phyloP scores from a whole-genome alignment of 169 alveolate genomes.

The Cytauxzoon felis region DNA sequence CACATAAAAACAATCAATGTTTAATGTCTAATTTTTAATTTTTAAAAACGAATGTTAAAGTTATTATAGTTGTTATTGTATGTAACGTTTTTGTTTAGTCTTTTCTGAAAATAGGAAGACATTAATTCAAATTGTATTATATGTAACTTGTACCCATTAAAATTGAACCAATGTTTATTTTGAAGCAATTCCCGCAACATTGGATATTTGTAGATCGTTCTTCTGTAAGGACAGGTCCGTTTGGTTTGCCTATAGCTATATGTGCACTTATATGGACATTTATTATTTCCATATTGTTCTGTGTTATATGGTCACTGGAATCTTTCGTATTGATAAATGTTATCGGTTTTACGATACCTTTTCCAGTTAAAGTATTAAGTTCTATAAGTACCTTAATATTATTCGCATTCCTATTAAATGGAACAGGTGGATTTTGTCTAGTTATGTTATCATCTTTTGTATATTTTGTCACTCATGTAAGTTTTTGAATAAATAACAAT shows the following conservation, averaged over 20 bases:
- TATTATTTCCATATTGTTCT: slow-evolving; percentile 4
- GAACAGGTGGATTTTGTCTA: slow-evolving; percentile 17
- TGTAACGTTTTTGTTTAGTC: no score
- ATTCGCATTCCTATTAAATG: slow-evolving; percentile 7
- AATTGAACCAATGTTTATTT: no score
- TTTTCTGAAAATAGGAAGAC: no score
- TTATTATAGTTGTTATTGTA: no score
- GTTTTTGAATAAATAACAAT: background rate
- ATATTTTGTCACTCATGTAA: slow-evolving; percentile 34
- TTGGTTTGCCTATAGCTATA: slow-evolving; percentile 20
- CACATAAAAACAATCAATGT: no score
- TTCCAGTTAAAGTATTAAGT: slow-evolving; percentile 19
- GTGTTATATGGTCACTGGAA: slow-evolving; percentile 25
- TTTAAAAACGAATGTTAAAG: no score
- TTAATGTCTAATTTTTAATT: no score
- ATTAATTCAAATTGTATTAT: no score
- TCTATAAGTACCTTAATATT: slow-evolving; percentile 6
- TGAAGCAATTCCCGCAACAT: background rate
- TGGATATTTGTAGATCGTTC: slow-evolving; percentile 41
- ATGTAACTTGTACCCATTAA: no score
- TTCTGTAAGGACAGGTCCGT: slow-evolving; percentile 20
- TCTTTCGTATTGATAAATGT: slow-evolving; percentile 1
- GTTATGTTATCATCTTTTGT: slow-evolving; percentile 3
- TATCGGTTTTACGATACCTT: slow-evolving; percentile 36
- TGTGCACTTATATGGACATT: background rate